Base-by-base conservation (phyloP, 2,329 filamentous ascomycete species). In the Alternaria angustiovoidea region DNA sequence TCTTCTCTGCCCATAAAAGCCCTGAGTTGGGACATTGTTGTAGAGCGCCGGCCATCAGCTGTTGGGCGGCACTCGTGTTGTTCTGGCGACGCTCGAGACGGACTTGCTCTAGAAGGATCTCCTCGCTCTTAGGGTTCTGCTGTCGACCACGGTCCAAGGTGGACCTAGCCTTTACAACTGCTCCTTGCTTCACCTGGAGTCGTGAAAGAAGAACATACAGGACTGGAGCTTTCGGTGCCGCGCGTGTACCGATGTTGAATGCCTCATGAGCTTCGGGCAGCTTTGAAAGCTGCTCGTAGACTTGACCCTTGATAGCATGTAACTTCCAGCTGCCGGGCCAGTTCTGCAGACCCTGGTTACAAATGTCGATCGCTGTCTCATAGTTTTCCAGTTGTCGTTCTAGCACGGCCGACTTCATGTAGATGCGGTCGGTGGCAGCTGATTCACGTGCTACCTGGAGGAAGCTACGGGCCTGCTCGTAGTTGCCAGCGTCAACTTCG, bases 291-390 rank as follows among this genome's bases (percentile, higher is more conserved):
- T 89, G 86, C 74, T 97, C 91, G 83, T 99, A 99, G 64, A 98
- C 95, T 76, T 99, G 95, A 0, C 96, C 95, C 81, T 99, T 99
- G 83, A 97, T 92, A 91, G 98, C 97, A 90, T 94, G 97, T 24
- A 99, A 85, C 80, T 98, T 98, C 53, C 92, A 86, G 12, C 91
- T 88, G 44, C 89, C 87, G 1, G 95, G 94, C 81, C 96, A 99
- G 9, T 92, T 86, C 66, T 94, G 90, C 36, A 99, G 83, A 1
- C 91, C 95, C 75, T 96, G 90, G 61, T 94, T 92, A 43, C 92
- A 92, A 11, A 99, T 88, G 71, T 96, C 91, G 14, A 99, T 85
- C 0, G 95, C 94, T 1, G 89, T 88, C 47, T 97, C 92, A 26
- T 84, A 84, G 69, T 95, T 90, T 57, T 89, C 91, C 22, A 92